Base-by-base conservation (phyloP, 208 protist genomes). In the Trypanosoma boissoni region DNA sequence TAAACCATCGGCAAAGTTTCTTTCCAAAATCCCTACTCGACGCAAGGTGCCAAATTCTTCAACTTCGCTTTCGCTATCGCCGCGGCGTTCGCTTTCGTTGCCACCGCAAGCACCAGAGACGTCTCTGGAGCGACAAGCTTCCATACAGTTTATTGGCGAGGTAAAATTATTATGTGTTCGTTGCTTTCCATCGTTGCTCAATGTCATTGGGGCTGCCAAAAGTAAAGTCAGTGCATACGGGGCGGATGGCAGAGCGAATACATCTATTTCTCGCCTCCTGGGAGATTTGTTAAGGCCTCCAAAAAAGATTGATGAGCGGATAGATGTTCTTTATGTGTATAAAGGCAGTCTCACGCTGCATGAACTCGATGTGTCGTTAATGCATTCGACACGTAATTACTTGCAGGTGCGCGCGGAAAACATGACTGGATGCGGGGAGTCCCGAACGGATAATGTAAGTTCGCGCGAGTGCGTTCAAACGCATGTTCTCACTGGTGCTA, bases 391-490 rank as follows among this genome's bases (percentile, higher is more conserved):
- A 14, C 55, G 65, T 32, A 94, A 94, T 58, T 91, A 81, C 45
- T 29, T 83, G 20, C 84, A 89, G 42, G 56, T 91, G 8, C 49
- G 72, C 20, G 88, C 80, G 2, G 74, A 61, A 34, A 74, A 74
- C 8, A 50, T 94, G 37, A 80, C 70, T 0, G 88, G 88, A 8
- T 83, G 72, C 55, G 82, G 76, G 2, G 74, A 85, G 53, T 80
- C 81, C 3, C 62, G 78, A 2, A 63, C 70, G 1, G 82, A 88
- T 50, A 60, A 44, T 41, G 63, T 90, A 42, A 78, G 72, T 55
- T 94, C 88, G 48, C 81, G 82, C 2, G 83, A 94, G 72, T 94
- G 88, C 64, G 82, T 94, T 16, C 74, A 86, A 50, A 79, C 78
- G 39, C 80, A 94, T 44, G 82, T 72, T 28, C 68, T 94, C 0